A percentile compares a stretch with the other conserved stretches of the same genome.
Evolutionary conservation across 805 yeast genomes (phyloP).

Genomic region (Pichia occidentalis): DNA sequence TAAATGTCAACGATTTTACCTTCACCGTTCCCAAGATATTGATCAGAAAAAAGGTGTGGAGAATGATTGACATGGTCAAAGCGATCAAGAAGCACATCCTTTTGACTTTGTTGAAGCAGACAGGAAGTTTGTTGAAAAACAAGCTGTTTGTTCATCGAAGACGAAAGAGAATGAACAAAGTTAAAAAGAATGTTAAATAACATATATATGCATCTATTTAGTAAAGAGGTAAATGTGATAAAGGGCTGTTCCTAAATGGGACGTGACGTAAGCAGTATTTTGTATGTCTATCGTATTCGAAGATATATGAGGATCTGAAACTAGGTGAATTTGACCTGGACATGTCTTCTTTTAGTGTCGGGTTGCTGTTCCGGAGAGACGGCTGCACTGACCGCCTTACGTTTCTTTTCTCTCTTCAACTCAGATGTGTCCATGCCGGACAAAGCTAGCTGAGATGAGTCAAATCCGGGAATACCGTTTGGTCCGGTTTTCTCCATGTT

Average conservation of each 20-base stretch:
- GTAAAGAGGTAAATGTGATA: no score
- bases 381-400: conserved; percentile 19
- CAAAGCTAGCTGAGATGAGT: conserved; percentile 58
- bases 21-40: conserved; percentile 57
- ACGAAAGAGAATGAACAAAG: conserved; percentile 12
- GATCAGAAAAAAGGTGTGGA: conserved; percentile 62
- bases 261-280: no score
- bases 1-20: conserved; percentile 70
- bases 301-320: no score
- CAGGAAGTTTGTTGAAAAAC: conserved; percentile 76
- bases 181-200: neutral
- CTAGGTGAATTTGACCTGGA: conserved; percentile 28
- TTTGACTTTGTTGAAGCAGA: conserved; percentile 51
- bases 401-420: conserved; percentile 23
- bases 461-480: conserved; percentile 74
- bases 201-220: no score
- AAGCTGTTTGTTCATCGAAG: conserved; percentile 37
- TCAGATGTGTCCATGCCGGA: conserved; percentile 31
- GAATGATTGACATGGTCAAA: conserved; percentile 58
- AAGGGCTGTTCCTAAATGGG: no score
- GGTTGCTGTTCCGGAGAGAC: conserved; percentile 19
- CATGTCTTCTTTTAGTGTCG: conserved; percentile 29
- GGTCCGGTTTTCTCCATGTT: conserved; percentile 59
- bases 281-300: no score
- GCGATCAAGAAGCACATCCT: conserved; percentile 58